Conservation (phyloP, 352 stramenopile species). For the Phytophthora crassamura region DNA sequence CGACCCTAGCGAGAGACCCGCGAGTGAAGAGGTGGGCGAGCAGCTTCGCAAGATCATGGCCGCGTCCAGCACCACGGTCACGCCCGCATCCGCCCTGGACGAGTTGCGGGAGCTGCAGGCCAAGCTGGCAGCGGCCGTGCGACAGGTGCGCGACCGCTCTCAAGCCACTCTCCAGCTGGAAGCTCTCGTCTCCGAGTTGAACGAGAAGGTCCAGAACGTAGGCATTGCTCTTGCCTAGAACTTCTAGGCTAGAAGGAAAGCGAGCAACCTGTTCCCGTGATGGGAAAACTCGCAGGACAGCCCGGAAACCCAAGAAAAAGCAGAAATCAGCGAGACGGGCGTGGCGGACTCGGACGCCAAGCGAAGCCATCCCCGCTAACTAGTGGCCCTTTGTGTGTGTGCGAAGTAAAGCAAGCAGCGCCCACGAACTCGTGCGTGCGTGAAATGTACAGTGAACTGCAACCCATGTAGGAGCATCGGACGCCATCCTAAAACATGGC, state of each 20-base stretch:
- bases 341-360: conserved; percentile 5
- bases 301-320: conserved; percentile 33
- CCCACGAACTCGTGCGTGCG: conserved; percentile 35
- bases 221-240: conserved; percentile 57
- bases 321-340: conserved; percentile 28
- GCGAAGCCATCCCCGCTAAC: conserved; percentile 19
- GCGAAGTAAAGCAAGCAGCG: conserved; percentile 35
- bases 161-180: conserved; percentile 68
- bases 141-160: conserved; percentile 66
- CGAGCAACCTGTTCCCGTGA: conserved; percentile 6
- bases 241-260: no score
- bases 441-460: conserved; percentile 39
- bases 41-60: conserved; percentile 58
- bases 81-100: conserved; percentile 57
- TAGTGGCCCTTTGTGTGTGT: conserved; percentile 40
- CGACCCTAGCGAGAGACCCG: conserved; percentile 69
- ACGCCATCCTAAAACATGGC: conserved; percentile 12
- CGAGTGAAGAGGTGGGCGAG: conserved; percentile 66
- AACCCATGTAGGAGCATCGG: conserved; percentile 21
- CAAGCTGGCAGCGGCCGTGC: conserved; percentile 59
- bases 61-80: conserved; percentile 37
- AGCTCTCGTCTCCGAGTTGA: conserved; percentile 65
- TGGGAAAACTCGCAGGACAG: neutral
- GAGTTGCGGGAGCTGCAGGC: conserved; percentile 70
- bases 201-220: conserved; percentile 76